These are phyloP conservation scores for Diaporthe citrichinensis DNA, from an alignment of 2,329 filamentous ascomycete genomes.

Conservation along the genomic window DNA sequence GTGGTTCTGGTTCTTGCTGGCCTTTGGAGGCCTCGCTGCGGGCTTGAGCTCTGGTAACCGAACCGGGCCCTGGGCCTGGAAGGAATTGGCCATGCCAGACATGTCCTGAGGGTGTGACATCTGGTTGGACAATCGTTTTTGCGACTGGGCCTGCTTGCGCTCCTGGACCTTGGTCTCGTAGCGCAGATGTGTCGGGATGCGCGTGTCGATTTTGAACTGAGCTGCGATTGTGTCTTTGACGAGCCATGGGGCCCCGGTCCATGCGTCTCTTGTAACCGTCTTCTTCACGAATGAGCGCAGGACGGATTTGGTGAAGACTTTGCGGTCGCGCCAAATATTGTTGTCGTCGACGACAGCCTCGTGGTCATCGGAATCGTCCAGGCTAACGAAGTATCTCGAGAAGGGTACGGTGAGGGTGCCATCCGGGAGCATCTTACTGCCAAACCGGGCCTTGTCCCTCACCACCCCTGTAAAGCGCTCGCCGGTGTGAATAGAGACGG, in stretches of 20 bases:
- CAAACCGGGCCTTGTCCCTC: slow-evolving; percentile 87
- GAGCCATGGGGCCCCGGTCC: slow-evolving; percentile 97
- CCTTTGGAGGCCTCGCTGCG: slow-evolving; percentile 78
- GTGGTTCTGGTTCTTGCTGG: slow-evolving; percentile 75
- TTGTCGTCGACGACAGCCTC: slow-evolving; percentile 86
- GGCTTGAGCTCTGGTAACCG: slow-evolving; percentile 82
- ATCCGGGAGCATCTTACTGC: slow-evolving; percentile 72
- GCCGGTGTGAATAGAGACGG: slow-evolving; percentile 77
- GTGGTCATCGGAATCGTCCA: slow-evolving; percentile 76
- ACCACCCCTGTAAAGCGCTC: slow-evolving; percentile 82
- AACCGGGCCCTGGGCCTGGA: slow-evolving; percentile 61
- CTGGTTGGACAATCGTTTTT: slow-evolving; percentile 67
- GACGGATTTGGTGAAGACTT: slow-evolving; percentile 94
- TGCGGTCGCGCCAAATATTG: slow-evolving; percentile 88
- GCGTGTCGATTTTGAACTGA: slow-evolving; percentile 88
- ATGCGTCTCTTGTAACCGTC: slow-evolving; percentile 90
- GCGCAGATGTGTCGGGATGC: slow-evolving; percentile 85
- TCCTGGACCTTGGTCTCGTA: slow-evolving; percentile 85
- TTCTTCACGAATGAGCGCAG: slow-evolving; percentile 95
- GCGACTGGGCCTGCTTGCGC: slow-evolving; percentile 79
- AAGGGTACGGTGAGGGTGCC: slow-evolving; percentile 79
- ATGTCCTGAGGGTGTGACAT: slow-evolving; percentile 56
- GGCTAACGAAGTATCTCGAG: slow-evolving; percentile 84
- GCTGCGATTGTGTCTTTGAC: slow-evolving; percentile 90
- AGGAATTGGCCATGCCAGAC: slow-evolving; percentile 54